These are phyloP conservation scores for Neostapfia colusana DNA, from an alignment of 176 grass and related monocot species.

Conservation along the genomic window DNA sequence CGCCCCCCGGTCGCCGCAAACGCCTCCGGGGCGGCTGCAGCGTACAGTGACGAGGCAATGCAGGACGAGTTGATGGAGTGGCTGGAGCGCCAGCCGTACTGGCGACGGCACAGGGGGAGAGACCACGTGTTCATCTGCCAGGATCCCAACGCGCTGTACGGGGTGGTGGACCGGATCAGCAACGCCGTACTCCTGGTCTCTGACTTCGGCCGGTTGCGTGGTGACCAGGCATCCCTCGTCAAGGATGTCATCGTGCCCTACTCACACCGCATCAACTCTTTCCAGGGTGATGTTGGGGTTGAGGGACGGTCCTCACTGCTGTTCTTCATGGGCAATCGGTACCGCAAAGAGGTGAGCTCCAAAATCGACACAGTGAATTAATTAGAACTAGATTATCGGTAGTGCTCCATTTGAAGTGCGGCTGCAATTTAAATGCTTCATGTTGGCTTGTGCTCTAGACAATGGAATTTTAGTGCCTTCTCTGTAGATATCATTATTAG, in stretches of 20 bases:
- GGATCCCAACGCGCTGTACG: constrained; percentile 86
- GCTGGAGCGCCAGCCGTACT: constrained; percentile 69
- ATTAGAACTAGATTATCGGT: neutral
- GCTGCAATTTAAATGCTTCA: neutral
- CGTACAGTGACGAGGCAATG: constrained; percentile 71
- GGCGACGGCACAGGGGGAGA: constrained; percentile 65
- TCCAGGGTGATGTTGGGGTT: constrained; percentile 58
- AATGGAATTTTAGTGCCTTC: neutral
- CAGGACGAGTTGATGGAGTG: constrained; percentile 87
- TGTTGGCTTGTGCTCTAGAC: neutral
- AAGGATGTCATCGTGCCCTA: constrained; percentile 97
- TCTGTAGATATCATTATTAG: neutral
- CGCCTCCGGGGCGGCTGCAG: constrained; percentile 11
- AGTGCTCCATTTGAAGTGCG: neutral
- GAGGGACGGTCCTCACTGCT: constrained; percentile 57
- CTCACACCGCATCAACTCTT: constrained; percentile 81
- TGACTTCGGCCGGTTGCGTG: constrained; percentile 75
- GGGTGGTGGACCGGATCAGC: constrained; percentile 64
- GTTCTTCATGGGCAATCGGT: constrained; percentile 98
- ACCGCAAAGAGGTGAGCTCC: constrained; percentile 79
- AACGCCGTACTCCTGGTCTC: constrained; percentile 84
- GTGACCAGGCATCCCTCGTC: constrained; percentile 75
- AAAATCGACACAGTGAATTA: neutral
- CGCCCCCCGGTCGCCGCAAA: constrained; percentile 29
- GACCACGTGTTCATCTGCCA: constrained; percentile 95